These are phyloP conservation scores for Aciculoconidium aculeatum DNA, from an alignment of 805 yeast genomes.

Conservation along the genomic window DNA sequence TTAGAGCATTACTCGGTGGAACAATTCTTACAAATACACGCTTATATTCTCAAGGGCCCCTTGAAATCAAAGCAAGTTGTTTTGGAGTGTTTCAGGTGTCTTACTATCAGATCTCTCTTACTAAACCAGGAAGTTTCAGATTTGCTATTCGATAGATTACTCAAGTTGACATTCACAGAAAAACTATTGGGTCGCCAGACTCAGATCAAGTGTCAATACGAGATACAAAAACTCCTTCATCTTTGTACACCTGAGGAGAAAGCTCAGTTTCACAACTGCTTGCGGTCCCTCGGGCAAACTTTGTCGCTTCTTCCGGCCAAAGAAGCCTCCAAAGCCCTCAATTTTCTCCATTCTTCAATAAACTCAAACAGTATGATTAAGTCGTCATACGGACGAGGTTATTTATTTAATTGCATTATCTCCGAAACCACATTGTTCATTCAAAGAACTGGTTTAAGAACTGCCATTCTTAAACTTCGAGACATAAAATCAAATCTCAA, in stretches of 20 bases:
- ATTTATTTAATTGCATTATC: constrained; percentile 15
- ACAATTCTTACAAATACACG: too few species aligned
- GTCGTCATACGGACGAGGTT: constrained; percentile 12
- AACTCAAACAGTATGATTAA: constrained; percentile 1
- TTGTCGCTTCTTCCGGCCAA: constrained; percentile 17
- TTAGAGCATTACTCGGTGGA: too few species aligned
- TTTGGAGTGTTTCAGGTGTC: constrained; percentile 8
- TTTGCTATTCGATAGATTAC: constrained; percentile 9
- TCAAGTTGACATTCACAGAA: constrained; percentile 10
- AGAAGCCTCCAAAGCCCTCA: constrained; percentile 13
- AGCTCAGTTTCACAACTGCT: constrained; percentile 19
- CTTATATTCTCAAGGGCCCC: background rate
- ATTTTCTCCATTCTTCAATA: constrained; percentile 8
- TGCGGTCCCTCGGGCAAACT: constrained; percentile 26
- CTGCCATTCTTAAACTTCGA: constrained; percentile 15
- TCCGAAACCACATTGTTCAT: constrained; percentile 16
- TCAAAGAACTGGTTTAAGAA: constrained; percentile 5
- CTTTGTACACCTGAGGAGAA: constrained; percentile 13
- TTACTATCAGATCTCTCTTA: constrained; percentile 9
- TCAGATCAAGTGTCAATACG: too few species aligned
- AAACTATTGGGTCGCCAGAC: too few species aligned
- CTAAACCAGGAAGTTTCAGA: constrained; percentile 8
- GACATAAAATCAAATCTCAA: constrained; percentile 13
- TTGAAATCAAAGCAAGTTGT: constrained; percentile 6
- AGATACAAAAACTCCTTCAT: constrained; percentile 11